phyloP scores from a whole-genome alignment of 805 yeast species.

The Clavispora vitiphila region DNA sequence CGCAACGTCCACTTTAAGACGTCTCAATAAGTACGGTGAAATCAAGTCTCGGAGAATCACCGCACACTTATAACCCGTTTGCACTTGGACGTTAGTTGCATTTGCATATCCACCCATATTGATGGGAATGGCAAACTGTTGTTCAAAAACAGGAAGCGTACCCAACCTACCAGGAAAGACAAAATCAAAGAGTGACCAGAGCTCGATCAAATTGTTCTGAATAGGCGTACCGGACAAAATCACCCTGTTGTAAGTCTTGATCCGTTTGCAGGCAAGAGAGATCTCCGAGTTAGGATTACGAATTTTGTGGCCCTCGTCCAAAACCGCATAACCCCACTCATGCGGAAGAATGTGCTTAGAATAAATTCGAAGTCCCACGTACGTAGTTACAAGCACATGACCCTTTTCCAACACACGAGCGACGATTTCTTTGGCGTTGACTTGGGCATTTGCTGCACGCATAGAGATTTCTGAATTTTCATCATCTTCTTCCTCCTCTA shows the following conservation, averaged over 20 bases:
- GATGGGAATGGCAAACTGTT: constrained; percentile 87
- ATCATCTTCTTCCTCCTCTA: constrained; percentile 38
- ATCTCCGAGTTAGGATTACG: constrained; percentile 91
- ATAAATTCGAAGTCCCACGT: constrained; percentile 76
- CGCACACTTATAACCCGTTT: constrained; percentile 94
- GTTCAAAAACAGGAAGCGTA: constrained; percentile 90
- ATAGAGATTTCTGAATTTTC: constrained; percentile 2
- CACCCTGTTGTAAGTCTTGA: constrained; percentile 78
- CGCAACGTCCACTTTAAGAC: constrained; percentile 93
- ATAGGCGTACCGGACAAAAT: constrained; percentile 95
- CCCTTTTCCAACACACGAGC: constrained; percentile 62
- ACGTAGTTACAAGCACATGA: constrained; percentile 85
- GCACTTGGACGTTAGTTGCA: constrained; percentile 93
- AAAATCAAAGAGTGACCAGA: constrained; percentile 95
- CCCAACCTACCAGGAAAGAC: constrained; percentile 93
- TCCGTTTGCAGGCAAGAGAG: constrained; percentile 76
- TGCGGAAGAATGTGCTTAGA: constrained; percentile 56
- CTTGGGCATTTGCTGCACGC: constrained; percentile 25
- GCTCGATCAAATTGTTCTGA: constrained; percentile 84
- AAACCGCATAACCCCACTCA: constrained; percentile 83
- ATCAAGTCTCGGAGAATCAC: constrained; percentile 82
- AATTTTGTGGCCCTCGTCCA: constrained; percentile 97
- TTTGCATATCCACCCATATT: constrained; percentile 98
- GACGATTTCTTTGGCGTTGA: constrained; percentile 44
- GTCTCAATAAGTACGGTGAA: constrained; percentile 79